These are phyloP conservation scores for Gaertneriomyces semiglobifer DNA, from an alignment of 192 early-diverging fungal genomes.

Conservation along the genomic window DNA sequence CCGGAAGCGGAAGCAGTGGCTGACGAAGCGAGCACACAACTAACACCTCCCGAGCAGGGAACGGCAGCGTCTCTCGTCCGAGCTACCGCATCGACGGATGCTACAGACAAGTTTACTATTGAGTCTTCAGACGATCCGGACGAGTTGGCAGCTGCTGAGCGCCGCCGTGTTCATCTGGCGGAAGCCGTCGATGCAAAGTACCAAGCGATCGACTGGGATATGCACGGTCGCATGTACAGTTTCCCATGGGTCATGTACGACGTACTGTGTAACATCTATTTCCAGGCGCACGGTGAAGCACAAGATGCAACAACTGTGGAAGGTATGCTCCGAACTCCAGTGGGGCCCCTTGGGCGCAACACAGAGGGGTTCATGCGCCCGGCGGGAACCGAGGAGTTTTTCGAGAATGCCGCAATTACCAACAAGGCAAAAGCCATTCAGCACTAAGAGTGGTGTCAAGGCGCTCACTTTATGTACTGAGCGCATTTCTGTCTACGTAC, in stretches of 20 bases:
- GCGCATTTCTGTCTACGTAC: too few relatives aligned
- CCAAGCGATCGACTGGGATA: constrained; percentile 42
- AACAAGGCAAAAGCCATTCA: too few relatives aligned
- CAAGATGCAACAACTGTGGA: too few relatives aligned
- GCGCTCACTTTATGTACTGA: too few relatives aligned
- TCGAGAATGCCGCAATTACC: too few relatives aligned
- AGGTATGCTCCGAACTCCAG: too few relatives aligned
- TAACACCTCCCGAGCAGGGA: constrained; percentile 2
- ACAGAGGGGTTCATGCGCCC: too few relatives aligned
- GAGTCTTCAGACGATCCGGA: background rate
- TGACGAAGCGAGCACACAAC: background rate
- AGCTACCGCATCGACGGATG: background rate
- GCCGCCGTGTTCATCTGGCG: background rate
- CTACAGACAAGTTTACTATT: background rate
- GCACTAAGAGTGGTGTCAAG: too few relatives aligned
- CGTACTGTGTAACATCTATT: constrained; percentile 39
- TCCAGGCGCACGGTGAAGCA: background rate
- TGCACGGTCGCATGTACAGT: constrained; percentile 30
- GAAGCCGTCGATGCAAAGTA: constrained; percentile 35
- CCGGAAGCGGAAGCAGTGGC: constrained; percentile 21
- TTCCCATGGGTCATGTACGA: constrained; percentile 54
- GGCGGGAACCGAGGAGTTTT: too few relatives aligned
- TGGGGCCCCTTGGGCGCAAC: too few relatives aligned
- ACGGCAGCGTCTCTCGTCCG: background rate
- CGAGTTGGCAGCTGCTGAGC: constrained; percentile 11